These are phyloP conservation scores for Aspergillus chevalieri DNA, from an alignment of 2,329 filamentous ascomycete genomes.

Conservation along the genomic window DNA sequence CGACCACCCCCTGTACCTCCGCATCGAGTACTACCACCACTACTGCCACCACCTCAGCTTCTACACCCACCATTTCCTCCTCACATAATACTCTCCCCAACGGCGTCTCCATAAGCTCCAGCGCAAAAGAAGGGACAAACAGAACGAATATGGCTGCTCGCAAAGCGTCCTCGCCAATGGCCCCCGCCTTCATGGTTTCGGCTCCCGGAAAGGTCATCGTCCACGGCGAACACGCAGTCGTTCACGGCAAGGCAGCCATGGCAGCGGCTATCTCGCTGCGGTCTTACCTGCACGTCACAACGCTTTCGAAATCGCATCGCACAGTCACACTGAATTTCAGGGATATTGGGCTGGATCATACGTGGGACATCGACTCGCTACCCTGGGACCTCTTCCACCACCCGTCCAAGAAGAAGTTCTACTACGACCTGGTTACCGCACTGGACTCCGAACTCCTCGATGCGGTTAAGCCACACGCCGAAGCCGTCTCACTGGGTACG, in stretches of 20 bases:
- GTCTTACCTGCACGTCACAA: conserved; percentile 93
- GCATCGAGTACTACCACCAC: conserved; percentile 14
- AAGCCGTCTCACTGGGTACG: conserved; percentile 59
- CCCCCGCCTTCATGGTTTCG: conserved; percentile 95
- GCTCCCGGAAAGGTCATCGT: conserved; percentile 98
- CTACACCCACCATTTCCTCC: neutral
- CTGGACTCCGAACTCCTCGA: conserved; percentile 77
- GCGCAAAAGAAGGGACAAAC: too few species aligned
- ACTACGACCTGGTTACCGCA: conserved; percentile 80
- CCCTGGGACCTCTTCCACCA: conserved; percentile 80
- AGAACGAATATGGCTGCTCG: conserved; percentile 19
- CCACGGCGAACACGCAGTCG: conserved; percentile 96
- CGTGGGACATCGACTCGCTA: conserved; percentile 87
- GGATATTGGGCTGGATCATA: conserved; percentile 82
- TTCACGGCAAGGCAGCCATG: conserved; percentile 92
- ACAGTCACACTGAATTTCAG: conserved; percentile 85
- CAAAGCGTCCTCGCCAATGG: conserved; percentile 53
- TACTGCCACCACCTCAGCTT: conserved; percentile 8
- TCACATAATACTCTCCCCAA: neutral
- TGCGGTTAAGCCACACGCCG: conserved; percentile 73
- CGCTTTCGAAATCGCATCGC: conserved; percentile 83
- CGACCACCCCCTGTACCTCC: conserved; percentile 18
- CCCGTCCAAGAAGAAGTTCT: conserved; percentile 83
- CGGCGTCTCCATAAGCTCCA: neutral
- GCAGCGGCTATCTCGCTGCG: conserved; percentile 91